Base-by-base conservation (phyloP, 306 rosid species). In the Echinosophora koreensis region DNA sequence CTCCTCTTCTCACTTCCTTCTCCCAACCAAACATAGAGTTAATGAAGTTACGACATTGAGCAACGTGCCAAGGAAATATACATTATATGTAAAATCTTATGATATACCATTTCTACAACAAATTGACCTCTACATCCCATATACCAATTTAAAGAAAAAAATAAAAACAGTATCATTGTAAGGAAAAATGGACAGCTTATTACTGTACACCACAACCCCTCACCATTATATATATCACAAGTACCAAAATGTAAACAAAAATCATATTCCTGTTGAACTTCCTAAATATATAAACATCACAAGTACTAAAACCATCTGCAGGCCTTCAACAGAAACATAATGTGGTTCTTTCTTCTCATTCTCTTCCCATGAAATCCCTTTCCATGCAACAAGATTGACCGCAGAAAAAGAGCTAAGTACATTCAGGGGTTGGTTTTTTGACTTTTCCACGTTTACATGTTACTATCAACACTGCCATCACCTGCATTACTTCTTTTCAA, bases 401-500 rank as follows among this genome's bases (percentile, higher is more conserved):
- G 10, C 69, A 39, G 68, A 78, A 51, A 68, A 44, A 58, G 74
- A 65, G 37, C 15, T 66, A 17, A 69, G 32, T 62, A 70, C 69
- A 39, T 58, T 59, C 27, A n/a, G 12, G 38, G 59, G 66, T 60
- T 39, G 76, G 74, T n/a, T 51, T 73, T 38, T 72, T 57, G 64
- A 65, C 46, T 44, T 47, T 65, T 75, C 52, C 73, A 49, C 78
- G 34, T 69, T 77, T 84, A 90, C 72, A 73, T 52, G 66, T 84
- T 76, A 46, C 80, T 78, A 63, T 89, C 89, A 46, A 71, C 77
- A 75, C 71, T 83, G 80, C 84, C 80, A 57, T 90, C 90, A 86
- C 94, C 93, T 88, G 94, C 93, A 84, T 57, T 88, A 61, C 84
- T 88, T 81, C 67, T 81, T 77, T 82, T 69, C 74, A 86, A 80